A percentile compares a stretch with the other conserved stretches of the same genome.
phyloP scores from a whole-genome alignment of 202 grass and related monocot species.

The Alloteropsis angusta region DNA sequence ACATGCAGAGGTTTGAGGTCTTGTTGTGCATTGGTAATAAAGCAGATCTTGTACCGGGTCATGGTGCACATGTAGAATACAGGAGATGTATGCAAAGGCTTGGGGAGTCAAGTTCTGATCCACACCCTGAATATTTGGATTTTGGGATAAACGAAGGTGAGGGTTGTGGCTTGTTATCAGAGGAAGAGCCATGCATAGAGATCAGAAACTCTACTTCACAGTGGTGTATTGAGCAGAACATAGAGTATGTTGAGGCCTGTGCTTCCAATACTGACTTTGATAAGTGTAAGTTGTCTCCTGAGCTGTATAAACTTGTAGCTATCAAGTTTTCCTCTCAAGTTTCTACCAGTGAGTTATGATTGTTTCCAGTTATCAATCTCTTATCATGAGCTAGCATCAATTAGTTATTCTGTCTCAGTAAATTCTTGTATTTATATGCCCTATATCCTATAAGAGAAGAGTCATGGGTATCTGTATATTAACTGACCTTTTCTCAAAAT shows the following conservation, averaged over 20 bases:
- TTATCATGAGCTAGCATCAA: not conserved
- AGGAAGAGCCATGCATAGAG: constrained; percentile 52
- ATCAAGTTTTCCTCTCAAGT: not conserved
- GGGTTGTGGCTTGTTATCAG: constrained; percentile 63
- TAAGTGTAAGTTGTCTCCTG: constrained; percentile 50
- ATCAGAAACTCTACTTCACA: constrained; percentile 47
- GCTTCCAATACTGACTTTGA: constrained; percentile 77
- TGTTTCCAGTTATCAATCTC: not conserved
- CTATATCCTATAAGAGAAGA: not conserved
- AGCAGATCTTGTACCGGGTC: constrained; percentile 74
- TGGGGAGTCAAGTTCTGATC: constrained; percentile 52
- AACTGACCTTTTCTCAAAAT: not conserved
- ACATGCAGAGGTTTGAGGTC: constrained; percentile 82
- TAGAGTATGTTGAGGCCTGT: constrained; percentile 87
- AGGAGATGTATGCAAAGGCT: constrained; percentile 55
- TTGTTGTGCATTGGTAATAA: constrained; percentile 92
- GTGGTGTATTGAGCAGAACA: constrained; percentile 71
- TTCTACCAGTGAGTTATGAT: not conserved
- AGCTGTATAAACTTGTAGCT: not conserved
- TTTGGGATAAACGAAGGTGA: constrained; percentile 83
- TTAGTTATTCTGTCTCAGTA: not conserved
- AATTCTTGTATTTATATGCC: not conserved
- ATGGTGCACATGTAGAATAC: constrained; percentile 68
- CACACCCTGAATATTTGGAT: constrained; percentile 60
- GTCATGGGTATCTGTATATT: not conserved